Conservation (phyloP, 2,329 filamentous ascomycete species). For the Fusarium beomiforme region DNA sequence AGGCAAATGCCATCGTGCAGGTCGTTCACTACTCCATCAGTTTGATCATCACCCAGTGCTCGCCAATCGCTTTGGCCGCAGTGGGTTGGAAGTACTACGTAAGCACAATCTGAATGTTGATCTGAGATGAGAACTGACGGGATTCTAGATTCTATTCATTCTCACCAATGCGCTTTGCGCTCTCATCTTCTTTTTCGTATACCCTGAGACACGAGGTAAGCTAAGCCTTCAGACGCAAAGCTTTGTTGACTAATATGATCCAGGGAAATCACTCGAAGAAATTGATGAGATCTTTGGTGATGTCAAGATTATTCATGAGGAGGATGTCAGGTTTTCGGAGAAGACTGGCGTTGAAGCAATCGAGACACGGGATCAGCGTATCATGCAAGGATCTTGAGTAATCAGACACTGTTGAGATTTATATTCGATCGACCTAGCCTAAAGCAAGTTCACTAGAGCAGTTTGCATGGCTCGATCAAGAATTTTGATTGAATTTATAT, state of each 20-base stretch:
- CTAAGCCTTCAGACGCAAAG: no score
- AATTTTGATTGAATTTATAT: no score
- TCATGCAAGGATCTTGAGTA: background rate
- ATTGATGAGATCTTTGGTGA: slow-evolving; percentile 54
- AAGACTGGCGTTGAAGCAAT: slow-evolving; percentile 19
- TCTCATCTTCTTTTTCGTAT: slow-evolving; percentile 48
- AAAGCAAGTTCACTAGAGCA: no score
- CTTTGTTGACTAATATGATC: no score
- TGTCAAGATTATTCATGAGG: slow-evolving; percentile 43
- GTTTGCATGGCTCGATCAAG: no score
- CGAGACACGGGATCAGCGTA: background rate
- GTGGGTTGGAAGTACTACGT: slow-evolving; percentile 56
- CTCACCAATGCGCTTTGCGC: slow-evolving; percentile 52
- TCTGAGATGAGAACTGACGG: no score
- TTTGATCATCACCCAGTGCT: slow-evolving; percentile 53
- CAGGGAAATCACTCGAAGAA: slow-evolving; percentile 53
- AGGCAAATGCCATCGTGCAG: slow-evolving; percentile 54
- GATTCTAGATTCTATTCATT: slow-evolving; percentile 51
- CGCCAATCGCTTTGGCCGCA: slow-evolving; percentile 50
- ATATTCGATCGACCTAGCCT: no score
- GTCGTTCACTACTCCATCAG: slow-evolving; percentile 55
- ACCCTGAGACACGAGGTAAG: slow-evolving; percentile 52
- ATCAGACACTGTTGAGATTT: no score
- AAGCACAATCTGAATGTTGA: background rate
- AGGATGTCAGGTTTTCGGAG: slow-evolving; percentile 36